A percentile compares a stretch with the other conserved stretches of the same genome.
phyloP scores from a whole-genome alignment of 768 basidiomycete genomes.

The Xerocomus spinulosus region DNA sequence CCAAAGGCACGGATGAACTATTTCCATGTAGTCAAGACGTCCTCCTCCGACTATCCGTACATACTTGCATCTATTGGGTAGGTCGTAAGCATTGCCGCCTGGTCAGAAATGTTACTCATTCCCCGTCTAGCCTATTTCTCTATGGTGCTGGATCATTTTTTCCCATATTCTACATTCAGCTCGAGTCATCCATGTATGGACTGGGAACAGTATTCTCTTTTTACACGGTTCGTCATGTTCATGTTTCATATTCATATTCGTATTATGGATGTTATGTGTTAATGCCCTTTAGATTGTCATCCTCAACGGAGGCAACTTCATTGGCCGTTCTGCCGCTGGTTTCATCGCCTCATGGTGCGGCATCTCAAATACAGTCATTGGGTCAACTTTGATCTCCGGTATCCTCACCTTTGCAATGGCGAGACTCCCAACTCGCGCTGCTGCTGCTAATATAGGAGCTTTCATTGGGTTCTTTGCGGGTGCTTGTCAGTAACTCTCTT shows the following conservation, averaged over 20 bases:
- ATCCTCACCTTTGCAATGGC: constrained; percentile 43
- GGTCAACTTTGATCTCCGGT: constrained; percentile 31
- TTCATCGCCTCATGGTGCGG: constrained; percentile 39
- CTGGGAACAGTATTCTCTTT: constrained; percentile 46
- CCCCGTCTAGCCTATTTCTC: constrained; percentile 10
- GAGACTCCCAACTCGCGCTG: constrained; percentile 33
- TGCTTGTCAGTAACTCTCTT: constrained; percentile 29
- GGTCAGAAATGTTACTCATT: neutral
- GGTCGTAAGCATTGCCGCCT: neutral
- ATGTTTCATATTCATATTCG: constrained; percentile 2
- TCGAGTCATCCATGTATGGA: constrained; percentile 48
- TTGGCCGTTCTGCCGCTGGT: constrained; percentile 36
- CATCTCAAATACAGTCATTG: constrained; percentile 40
- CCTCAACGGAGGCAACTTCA: constrained; percentile 33
- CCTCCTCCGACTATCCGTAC: constrained; percentile 21
- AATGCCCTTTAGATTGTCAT: constrained; percentile 31
- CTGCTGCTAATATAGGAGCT: constrained; percentile 36
- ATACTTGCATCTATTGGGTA: constrained; percentile 25
- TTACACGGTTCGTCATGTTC: constrained; percentile 40
- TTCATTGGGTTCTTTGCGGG: constrained; percentile 51
- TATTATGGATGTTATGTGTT: neutral
- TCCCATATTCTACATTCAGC: constrained; percentile 54
- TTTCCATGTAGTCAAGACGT: constrained; percentile 14
- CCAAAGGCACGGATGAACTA: constrained; percentile 10
- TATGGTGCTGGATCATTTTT: constrained; percentile 37